A percentile compares a stretch with the other conserved stretches of the same genome.
phyloP scores from a whole-genome alignment of 2,329 filamentous ascomycete genomes.

The Ascosphaera acerosa region DNA sequence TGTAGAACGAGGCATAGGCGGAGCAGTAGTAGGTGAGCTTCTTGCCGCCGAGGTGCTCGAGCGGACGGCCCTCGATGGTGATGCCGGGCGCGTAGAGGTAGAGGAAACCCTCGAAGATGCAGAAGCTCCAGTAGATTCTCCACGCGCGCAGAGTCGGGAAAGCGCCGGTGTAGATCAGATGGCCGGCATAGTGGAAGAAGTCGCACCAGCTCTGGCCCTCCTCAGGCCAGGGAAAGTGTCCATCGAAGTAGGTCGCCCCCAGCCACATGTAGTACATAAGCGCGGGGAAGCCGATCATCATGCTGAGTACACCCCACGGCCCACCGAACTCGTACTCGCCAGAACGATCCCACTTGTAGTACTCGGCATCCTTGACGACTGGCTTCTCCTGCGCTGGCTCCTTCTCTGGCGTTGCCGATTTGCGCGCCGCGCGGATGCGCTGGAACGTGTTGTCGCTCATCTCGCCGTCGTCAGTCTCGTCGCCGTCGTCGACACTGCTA shows the following conservation, averaged over 20 bases:
- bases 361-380: conserved; percentile 17
- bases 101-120: conserved; percentile 56
- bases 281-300: conserved; percentile 83
- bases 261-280: conserved; percentile 99
- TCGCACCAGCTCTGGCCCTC: conserved; percentile 41
- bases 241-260: conserved; percentile 77
- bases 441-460: neutral
- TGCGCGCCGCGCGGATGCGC: neutral
- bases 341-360: conserved; percentile 21
- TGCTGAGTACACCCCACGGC: conserved; percentile 46
- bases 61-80: conserved; percentile 64
- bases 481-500: too few relatives aligned
- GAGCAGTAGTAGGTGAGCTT: conserved; percentile 91
- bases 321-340: conserved; percentile 64
- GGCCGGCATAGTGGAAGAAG: conserved; percentile 44
- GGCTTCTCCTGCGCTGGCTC: conserved; percentile 14
- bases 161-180: conserved; percentile 57
- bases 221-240: conserved; percentile 44
- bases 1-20: conserved; percentile 64
- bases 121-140: conserved; percentile 86
- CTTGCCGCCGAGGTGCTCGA: conserved; percentile 58
- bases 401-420: conserved; percentile 1
- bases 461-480: neutral
- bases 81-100: conserved; percentile 77
- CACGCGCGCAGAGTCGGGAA: conserved; percentile 66